phyloP scores from a whole-genome alignment of 2,329 filamentous ascomycete species.

The Talaromyces sp. region DNA sequence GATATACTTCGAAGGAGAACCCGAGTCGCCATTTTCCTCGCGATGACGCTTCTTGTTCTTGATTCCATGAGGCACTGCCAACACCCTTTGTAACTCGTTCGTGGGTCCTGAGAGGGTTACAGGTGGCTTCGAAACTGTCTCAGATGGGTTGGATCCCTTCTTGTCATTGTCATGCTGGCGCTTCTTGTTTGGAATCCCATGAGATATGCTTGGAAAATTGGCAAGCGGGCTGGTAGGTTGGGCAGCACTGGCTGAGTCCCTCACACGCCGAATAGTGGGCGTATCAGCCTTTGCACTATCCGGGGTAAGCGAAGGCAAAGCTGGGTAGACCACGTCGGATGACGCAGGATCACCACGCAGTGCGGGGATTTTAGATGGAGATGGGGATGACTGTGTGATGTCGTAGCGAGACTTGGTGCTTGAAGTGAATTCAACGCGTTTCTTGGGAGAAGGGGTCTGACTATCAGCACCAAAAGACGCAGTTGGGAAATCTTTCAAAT shows the following conservation, averaged over 20 bases:
- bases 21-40: conserved; percentile 8
- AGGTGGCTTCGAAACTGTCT: neutral
- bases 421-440: conserved; percentile 75
- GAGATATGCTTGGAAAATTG: conserved; percentile 29
- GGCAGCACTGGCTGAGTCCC: conserved; percentile 22
- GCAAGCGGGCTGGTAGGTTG: conserved; percentile 17
- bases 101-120: conserved; percentile 7
- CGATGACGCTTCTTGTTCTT: conserved; percentile 25
- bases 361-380: conserved; percentile 33
- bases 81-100: conserved; percentile 14
- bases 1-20: conserved; percentile 15
- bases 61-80: conserved; percentile 33
- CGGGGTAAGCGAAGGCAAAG: conserved; percentile 32
- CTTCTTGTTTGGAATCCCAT: conserved; percentile 33
- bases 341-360: conserved; percentile 15
- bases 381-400: conserved; percentile 32
- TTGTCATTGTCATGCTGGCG: conserved; percentile 13
- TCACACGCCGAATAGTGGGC: conserved; percentile 37
- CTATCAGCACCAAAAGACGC: conserved; percentile 30
- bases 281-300: conserved; percentile 21
- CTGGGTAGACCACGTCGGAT: conserved; percentile 31
- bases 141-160: neutral
- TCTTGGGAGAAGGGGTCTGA: conserved; percentile 66
- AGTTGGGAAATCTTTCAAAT: conserved; percentile 31
- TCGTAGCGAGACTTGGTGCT: conserved; percentile 51